Conservation (phyloP, 176 grass and related monocot genomes). For the Pharus latifolius region DNA sequence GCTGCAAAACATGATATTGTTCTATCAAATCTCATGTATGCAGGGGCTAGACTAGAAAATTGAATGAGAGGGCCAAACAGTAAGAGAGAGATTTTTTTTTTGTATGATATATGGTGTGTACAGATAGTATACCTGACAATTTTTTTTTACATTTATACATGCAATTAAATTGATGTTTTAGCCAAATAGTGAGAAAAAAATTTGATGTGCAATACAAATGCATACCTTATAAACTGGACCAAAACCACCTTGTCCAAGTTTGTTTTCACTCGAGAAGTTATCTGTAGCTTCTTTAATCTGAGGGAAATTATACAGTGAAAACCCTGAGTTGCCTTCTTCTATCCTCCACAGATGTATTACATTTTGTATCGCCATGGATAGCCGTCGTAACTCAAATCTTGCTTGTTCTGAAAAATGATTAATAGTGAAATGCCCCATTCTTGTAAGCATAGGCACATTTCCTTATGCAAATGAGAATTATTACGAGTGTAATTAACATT, state of each 20-base stretch:
- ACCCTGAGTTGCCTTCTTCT: constrained; percentile 23
- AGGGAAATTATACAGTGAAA: constrained; percentile 33
- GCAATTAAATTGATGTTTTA: too few relatives aligned
- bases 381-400: constrained; percentile 1
- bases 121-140: too few relatives aligned
- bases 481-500: background rate
- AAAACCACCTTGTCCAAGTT: constrained; percentile 77
- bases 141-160: too few relatives aligned
- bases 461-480: background rate
- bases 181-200: too few relatives aligned
- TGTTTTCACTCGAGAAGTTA: constrained; percentile 54
- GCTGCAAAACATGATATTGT: too few relatives aligned
- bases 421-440: background rate
- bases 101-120: too few relatives aligned
- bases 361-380: constrained; percentile 32
- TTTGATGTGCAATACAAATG: background rate
- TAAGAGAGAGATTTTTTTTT: too few relatives aligned
- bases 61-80: too few relatives aligned
- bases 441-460: background rate
- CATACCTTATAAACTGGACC: constrained; percentile 72
- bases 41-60: too few relatives aligned
- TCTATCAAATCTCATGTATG: too few relatives aligned
- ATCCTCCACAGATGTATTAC: constrained; percentile 21
- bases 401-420: constrained; percentile 23
- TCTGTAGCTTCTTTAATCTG: constrained; percentile 40